phyloP scores from a whole-genome alignment of 257 asterid genomes.

The Jacaranda mimosifolia region DNA sequence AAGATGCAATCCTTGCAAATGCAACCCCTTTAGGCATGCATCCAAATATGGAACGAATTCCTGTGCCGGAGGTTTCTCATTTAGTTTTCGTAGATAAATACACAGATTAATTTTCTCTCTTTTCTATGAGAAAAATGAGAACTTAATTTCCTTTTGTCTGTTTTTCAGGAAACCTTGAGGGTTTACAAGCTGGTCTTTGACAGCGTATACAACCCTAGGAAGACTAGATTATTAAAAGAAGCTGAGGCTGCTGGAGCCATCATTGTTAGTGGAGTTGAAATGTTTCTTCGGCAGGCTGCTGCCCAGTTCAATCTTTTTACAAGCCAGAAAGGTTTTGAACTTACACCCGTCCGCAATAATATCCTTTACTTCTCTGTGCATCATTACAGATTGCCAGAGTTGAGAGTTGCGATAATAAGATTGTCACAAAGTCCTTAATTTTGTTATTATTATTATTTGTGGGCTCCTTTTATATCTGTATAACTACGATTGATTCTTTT shows the following conservation, averaged over 20 bases:
- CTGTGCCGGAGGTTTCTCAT: conserved; percentile 48
- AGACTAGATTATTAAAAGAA: conserved; percentile 56
- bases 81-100: background rate
- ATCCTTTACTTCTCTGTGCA: background rate
- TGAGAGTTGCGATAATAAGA: too few relatives aligned
- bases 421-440: too few relatives aligned
- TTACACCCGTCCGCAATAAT: background rate
- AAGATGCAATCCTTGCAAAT: conserved; percentile 71
- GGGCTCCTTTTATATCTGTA: background rate
- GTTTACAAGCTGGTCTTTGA: conserved; percentile 65
- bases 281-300: conserved; percentile 75
- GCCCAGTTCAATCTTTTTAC: conserved; percentile 72
- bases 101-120: background rate
- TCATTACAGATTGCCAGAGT: background rate
- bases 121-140: background rate
- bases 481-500: background rate
- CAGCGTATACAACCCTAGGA: conserved; percentile 71
- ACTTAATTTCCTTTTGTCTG: background rate
- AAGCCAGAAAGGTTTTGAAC: conserved; percentile 48
- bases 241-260: conserved; percentile 76
- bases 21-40: conserved; percentile 83
- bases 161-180: conserved; percentile 46
- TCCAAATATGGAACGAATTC: conserved; percentile 62
- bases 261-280: conserved; percentile 72
- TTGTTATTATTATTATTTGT: background rate